Conservation (phyloP, 1,284 basidiomycete species). For the Apiotrichum montevideense region DNA sequence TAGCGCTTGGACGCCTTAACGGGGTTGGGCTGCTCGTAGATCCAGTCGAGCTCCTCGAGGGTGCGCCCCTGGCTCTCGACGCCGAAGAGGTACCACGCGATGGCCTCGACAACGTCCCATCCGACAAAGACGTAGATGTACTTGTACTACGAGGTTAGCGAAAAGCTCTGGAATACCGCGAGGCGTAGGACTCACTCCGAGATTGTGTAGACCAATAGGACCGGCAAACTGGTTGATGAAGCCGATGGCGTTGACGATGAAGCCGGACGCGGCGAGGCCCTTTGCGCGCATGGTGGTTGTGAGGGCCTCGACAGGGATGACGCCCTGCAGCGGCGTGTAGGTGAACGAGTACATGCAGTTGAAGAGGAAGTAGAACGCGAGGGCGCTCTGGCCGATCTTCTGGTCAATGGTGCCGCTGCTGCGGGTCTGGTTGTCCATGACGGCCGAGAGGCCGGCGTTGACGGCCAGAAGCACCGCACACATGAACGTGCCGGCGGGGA, state of each 20-base stretch:
- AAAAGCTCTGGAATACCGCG: no score
- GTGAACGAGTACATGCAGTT: slow-evolving; percentile 10
- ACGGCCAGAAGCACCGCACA: not conserved
- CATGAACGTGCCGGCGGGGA: not conserved
- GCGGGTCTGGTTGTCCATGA: not conserved
- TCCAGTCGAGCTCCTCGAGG: slow-evolving; percentile 29
- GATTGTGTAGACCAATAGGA: slow-evolving; percentile 50
- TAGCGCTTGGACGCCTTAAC: slow-evolving; percentile 5
- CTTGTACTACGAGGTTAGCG: not conserved
- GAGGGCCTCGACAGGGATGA: slow-evolving; percentile 56
- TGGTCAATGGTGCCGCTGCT: slow-evolving; percentile 33
- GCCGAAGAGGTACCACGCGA: slow-evolving; percentile 43
- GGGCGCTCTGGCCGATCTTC: not conserved
- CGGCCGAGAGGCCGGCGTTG: slow-evolving; percentile 2
- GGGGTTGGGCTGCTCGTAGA: not conserved
- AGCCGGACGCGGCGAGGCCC: slow-evolving; percentile 58
- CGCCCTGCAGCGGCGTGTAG: slow-evolving; percentile 48
- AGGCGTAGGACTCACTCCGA: slow-evolving; percentile 20
- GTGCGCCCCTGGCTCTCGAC: slow-evolving; percentile 44
- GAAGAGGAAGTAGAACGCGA: slow-evolving; percentile 3
- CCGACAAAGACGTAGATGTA: slow-evolving; percentile 33
- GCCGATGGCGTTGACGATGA: slow-evolving; percentile 37
- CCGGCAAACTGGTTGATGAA: slow-evolving; percentile 20
- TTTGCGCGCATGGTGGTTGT: slow-evolving; percentile 57
- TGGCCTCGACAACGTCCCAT: slow-evolving; percentile 40